These are phyloP conservation scores for Mortierella sp. DNA, from an alignment of 371 early-diverging fungal species.

Conservation along the genomic window DNA sequence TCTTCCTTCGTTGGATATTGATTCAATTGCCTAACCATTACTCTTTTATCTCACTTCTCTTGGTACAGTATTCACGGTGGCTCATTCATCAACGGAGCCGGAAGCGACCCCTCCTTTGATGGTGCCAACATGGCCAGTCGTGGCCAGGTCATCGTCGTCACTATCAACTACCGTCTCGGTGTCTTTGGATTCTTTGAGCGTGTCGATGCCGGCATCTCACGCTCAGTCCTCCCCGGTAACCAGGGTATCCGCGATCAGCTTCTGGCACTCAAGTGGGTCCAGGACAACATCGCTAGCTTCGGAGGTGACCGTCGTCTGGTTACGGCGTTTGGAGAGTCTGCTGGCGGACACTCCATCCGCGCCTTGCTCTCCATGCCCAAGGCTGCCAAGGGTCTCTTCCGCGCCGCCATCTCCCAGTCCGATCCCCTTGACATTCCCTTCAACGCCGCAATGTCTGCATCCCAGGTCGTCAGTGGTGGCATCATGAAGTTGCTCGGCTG, in stretches of 20 bases:
- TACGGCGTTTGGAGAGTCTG: conserved; percentile 64
- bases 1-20: background rate
- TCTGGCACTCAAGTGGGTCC: conserved; percentile 64
- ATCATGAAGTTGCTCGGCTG: conserved; percentile 45
- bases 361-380: conserved; percentile 52
- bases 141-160: conserved; percentile 56
- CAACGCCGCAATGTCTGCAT: conserved; percentile 46
- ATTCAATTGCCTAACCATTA: background rate
- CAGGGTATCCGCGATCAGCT: conserved; percentile 51
- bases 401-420: conserved; percentile 49
- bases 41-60: background rate
- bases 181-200: conserved; percentile 63
- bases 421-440: conserved; percentile 53
- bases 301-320: conserved; percentile 62
- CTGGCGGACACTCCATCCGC: conserved; percentile 61
- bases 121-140: conserved; percentile 51
- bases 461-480: conserved; percentile 44
- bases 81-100: conserved; percentile 53
- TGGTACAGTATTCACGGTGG: conserved; percentile 44
- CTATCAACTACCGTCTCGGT: conserved; percentile 66
- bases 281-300: conserved; percentile 60
- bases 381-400: conserved; percentile 53
- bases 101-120: conserved; percentile 54
- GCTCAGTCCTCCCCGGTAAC: conserved; percentile 46
- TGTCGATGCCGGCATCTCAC: conserved; percentile 48